phyloP scores from a whole-genome alignment of 805 yeast genomes.

The Millerozyma acaciae region DNA sequence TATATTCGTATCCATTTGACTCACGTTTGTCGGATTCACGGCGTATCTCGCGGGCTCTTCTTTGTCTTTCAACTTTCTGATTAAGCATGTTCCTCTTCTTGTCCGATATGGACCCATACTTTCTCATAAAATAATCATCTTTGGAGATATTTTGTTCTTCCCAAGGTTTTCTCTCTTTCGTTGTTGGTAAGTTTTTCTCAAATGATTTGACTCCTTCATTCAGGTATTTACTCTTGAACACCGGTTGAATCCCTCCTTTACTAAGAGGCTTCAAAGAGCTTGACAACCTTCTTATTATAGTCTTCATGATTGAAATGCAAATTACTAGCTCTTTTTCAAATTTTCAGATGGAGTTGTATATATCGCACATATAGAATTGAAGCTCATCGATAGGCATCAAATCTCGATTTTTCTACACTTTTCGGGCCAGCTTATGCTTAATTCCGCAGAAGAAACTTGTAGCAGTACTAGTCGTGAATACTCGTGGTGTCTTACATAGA shows the following conservation, averaged over 20 bases:
- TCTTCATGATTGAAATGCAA: constrained; percentile 8
- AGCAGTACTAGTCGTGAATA: too few species aligned
- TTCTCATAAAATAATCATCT: constrained; percentile 36
- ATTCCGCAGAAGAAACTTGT: too few species aligned
- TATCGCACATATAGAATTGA: too few species aligned
- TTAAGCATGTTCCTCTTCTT: constrained; percentile 23
- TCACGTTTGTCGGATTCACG: constrained; percentile 15
- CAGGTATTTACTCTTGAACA: constrained; percentile 8
- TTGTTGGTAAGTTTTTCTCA: constrained; percentile 24
- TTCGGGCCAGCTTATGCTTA: too few species aligned
- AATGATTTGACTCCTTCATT: constrained; percentile 13
- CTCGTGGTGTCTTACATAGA: too few species aligned
- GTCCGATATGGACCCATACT: constrained; percentile 28
- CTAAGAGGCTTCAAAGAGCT: constrained; percentile 1
- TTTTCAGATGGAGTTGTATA: too few species aligned
- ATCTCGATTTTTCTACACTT: too few species aligned
- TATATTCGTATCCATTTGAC: constrained; percentile 5
- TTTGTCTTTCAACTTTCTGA: constrained; percentile 31
- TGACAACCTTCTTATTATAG: constrained; percentile 6
- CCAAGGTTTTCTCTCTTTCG: constrained; percentile 27
- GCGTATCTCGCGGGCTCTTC: constrained; percentile 22
- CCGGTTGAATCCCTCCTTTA: constrained; percentile 5
- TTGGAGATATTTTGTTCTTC: constrained; percentile 32
- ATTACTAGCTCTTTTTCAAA: too few species aligned
- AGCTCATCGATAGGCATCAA: too few species aligned